Base-by-base conservation (phyloP, 2,329 filamentous ascomycete species). In the Clarireedia sp. region DNA sequence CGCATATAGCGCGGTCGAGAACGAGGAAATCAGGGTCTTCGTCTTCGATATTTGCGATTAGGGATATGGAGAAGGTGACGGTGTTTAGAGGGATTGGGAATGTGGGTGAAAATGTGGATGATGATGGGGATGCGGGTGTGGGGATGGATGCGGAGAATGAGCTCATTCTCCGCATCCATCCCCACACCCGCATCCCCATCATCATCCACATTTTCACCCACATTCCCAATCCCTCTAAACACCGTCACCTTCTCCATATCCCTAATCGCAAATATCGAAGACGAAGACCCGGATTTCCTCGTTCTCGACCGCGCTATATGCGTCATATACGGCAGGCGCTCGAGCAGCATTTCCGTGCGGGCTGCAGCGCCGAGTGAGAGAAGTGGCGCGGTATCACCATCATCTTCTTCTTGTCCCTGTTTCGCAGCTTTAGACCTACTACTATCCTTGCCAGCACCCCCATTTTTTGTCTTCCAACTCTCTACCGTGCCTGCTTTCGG, bases 261-360 rank as follows among this genome's bases (percentile, higher is more conserved):
- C 68, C 61, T 71, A 73, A 60, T 71, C 66, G 33, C 71, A 73
- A 59, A 40, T 7, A 5, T 29, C 37, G 12, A 41, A 10, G 16
- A 5, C 5, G 38, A n/a, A 41, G 29, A 33, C 2, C 38, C 38
- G 5, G 14, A 17, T 5, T 23, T 14, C 55, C 45, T 24, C 46
- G 52, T 51, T 23, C 74, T 67, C 43, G 47, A 65, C 55, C 66
- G 63, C 70, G 65, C 58, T 40, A 96, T 88, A 50, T 81, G 78
- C 1, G 85, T 78, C 76, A 94, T 83, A 69, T 95, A 97, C 0
- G 94, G 94, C 0, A 99, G 77, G 8, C 90, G 83, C 61, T 97
- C 89, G 23, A 96, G 79, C 0, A 96, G 71, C 74, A 94, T 78
- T 69, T 92, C 89, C 43, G 78, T 78, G 37, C 84, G 83, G 3